Conservation (phyloP, 805 yeast genomes). For the Yarrowia bubula region DNA sequence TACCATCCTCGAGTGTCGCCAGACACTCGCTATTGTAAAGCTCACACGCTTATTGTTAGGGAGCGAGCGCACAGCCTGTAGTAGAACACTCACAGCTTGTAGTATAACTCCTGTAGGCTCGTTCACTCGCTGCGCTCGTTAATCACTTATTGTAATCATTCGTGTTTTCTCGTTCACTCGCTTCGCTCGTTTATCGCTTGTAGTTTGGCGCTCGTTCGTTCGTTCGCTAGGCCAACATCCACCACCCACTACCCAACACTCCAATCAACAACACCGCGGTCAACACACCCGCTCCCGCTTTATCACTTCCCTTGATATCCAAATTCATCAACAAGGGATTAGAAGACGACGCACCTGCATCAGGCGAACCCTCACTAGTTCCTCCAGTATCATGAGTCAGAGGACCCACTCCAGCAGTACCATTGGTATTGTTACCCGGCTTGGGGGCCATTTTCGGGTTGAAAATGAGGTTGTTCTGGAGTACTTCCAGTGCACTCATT, state of each 20-base stretch:
- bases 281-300: constrained; percentile 85
- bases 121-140: no score
- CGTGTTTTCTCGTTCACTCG: neutral
- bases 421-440: constrained; percentile 38
- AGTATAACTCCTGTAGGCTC: neutral
- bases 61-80: no score
- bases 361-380: constrained; percentile 52
- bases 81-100: no score
- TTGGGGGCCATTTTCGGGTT: constrained; percentile 36
- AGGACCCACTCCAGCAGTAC: constrained; percentile 45
- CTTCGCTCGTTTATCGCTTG: neutral
- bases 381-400: constrained; percentile 66
- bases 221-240: constrained; percentile 56
- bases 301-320: constrained; percentile 58
- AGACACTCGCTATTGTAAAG: no score
- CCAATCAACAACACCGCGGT: constrained; percentile 70
- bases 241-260: constrained; percentile 63
- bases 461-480: constrained; percentile 47
- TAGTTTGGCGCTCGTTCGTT: neutral
- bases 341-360: constrained; percentile 37
- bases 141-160: neutral
- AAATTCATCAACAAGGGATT: constrained; percentile 25
- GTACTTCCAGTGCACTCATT: constrained; percentile 68
- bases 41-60: no score
- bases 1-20: no score